A percentile compares a stretch with the other conserved stretches of the same genome.
These are phyloP conservation scores for Xylaria curta DNA, from an alignment of 495 filamentous ascomycete genomes.

Conservation along the genomic window DNA sequence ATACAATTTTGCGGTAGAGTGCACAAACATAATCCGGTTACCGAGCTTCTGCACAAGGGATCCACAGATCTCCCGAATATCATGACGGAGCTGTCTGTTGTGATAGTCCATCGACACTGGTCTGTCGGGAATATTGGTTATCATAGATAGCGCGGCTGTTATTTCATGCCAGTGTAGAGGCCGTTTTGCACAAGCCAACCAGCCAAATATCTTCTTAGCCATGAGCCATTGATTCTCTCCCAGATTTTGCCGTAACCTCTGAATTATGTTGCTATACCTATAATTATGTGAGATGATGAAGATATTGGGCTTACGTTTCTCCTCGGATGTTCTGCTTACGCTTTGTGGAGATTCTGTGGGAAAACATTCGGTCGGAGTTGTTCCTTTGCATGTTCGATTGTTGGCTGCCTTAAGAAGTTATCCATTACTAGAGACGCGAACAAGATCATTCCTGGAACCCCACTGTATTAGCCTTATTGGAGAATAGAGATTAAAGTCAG, in stretches of 20 bases:
- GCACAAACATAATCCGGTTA: conserved; percentile 16
- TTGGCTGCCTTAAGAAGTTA: neutral
- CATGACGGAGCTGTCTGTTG: conserved; percentile 35
- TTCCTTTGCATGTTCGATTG: neutral
- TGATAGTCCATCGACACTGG: conserved; percentile 26
- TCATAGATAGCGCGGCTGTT: conserved; percentile 50
- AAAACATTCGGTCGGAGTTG: neutral
- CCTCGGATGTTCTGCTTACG: neutral
- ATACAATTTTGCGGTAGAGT: conserved; percentile 35
- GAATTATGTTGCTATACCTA: conserved; percentile 4
- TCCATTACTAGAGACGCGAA: conserved; percentile 6
- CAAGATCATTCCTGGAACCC: neutral
- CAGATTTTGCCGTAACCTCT: conserved; percentile 31
- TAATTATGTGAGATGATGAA: neutral
- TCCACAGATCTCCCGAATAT: conserved; percentile 52
- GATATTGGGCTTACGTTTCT: neutral
- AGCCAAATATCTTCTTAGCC: conserved; percentile 48
- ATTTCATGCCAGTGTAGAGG: conserved; percentile 57
- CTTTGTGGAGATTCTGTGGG: neutral
- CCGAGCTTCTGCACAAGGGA: conserved; percentile 47
- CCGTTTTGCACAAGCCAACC: conserved; percentile 52
- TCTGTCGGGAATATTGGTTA: conserved; percentile 31
- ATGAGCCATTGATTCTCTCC: conserved; percentile 35
- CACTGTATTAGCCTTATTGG: neutral
- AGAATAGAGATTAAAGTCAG: neutral